A percentile compares a stretch with the other conserved stretches of the same genome.
Evolutionary conservation across 2,329 filamentous ascomycete species (phyloP).

Genomic region (Apiospora hydei): DNA sequence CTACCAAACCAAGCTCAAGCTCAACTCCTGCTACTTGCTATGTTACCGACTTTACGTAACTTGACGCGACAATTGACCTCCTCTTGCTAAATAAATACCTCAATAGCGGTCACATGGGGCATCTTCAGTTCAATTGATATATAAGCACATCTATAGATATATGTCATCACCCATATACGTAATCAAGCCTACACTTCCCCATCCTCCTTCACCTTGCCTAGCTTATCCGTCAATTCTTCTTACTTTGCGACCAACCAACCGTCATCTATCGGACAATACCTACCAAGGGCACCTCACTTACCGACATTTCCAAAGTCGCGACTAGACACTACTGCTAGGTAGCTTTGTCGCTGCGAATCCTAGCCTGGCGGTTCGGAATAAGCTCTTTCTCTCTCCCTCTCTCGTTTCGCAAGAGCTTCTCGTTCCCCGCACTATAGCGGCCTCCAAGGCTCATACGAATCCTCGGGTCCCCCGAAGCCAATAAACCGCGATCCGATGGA

Average conservation of each 20-base stretch:
- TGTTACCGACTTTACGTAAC: neutral
- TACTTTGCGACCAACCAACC: conserved; percentile 5
- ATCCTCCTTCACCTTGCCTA: neutral
- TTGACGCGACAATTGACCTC: neutral
- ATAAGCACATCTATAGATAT: neutral
- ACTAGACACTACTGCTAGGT: neutral
- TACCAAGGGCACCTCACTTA: neutral
- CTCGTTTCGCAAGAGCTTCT: neutral
- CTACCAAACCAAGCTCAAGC: neutral
- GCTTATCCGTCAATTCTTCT: conserved; percentile 1
- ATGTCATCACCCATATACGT: neutral
- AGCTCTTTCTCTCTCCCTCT: conserved; percentile 5
- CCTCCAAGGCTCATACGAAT: conserved; percentile 1
- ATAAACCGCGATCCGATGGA: neutral
- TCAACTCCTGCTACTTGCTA: neutral
- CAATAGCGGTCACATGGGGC: conserved; percentile 1
- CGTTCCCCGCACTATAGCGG: conserved; percentile 13
- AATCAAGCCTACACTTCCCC: neutral
- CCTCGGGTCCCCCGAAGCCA: neutral
- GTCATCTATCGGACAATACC: neutral
- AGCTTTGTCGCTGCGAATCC: neutral
- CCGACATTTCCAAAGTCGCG: neutral
- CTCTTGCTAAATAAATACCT: conserved; percentile 4
- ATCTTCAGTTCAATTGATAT: no score
- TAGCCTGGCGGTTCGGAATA: neutral